Conservation (phyloP, 805 yeast species). For the Ascoidea asiatica region DNA sequence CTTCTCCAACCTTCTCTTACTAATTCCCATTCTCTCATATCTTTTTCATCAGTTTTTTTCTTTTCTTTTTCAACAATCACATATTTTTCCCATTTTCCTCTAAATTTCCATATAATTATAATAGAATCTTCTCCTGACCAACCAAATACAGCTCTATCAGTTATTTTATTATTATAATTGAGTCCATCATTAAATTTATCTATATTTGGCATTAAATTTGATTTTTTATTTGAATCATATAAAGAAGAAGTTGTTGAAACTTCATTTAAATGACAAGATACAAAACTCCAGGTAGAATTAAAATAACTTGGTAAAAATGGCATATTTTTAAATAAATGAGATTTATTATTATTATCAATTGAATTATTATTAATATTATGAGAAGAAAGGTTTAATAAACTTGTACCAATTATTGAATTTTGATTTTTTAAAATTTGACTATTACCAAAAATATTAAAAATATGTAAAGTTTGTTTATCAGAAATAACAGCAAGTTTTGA, state of each 20-base stretch:
- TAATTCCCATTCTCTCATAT: slow-evolving; percentile 34
- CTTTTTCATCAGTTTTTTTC: slow-evolving; percentile 7
- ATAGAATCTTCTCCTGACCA: slow-evolving; percentile 64
- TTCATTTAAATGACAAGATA: slow-evolving; percentile 40
- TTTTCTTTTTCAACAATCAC: slow-evolving; percentile 41
- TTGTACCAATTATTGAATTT: neutral
- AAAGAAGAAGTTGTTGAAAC: neutral
- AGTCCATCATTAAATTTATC: slow-evolving; percentile 12
- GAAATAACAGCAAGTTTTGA: slow-evolving; percentile 70
- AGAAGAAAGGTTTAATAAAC: neutral
- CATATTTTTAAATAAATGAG: slow-evolving; percentile 50
- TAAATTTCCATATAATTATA: slow-evolving; percentile 59
- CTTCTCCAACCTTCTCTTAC: slow-evolving; percentile 63
- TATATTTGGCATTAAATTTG: neutral
- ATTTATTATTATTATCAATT: slow-evolving; percentile 27
- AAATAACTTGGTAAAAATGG: slow-evolving; percentile 67
- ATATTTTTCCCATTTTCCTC: slow-evolving; percentile 81
- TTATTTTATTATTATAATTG: slow-evolving; percentile 14
- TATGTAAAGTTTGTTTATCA: slow-evolving; percentile 82
- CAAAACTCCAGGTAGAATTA: slow-evolving; percentile 80
- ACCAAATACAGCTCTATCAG: slow-evolving; percentile 40
- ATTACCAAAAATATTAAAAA: slow-evolving; percentile 39
- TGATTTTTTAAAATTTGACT: slow-evolving; percentile 6
- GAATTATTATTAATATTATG: slow-evolving; percentile 1
- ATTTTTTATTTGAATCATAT: neutral